Evolutionary conservation across 805 yeast species (phyloP), one percentile per base, ranked within the genome.

Genomic region (Candida nitratophila): DNA sequence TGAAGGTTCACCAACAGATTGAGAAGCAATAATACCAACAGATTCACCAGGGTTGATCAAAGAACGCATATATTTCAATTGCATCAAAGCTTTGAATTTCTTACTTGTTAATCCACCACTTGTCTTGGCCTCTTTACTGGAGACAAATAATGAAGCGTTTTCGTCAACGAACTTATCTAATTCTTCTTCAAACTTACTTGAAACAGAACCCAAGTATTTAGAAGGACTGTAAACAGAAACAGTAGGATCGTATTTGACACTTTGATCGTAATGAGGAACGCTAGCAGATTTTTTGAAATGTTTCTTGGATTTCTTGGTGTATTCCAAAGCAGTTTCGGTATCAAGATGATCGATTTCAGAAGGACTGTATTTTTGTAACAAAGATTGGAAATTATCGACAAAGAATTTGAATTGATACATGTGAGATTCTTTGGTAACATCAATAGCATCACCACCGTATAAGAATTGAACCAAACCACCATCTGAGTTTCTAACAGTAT

Each of bases 1-100:
- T 4, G 97, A 88, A 42, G 99, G 99, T 68, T 93, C 99, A 69
- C 99, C 99, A 64, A 93, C 83, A 44, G 97, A 89, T 69, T 93
- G 98, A 20, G 97, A 85, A 8, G 99, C 99, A 69, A 95, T 83
- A 59, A 93, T 90, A 69, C 99, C 99, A 44, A 93, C 98, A 42
- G 96, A 81, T 66, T 93, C 99, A 63, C 99, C 99, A 4, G 99
- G 98, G 57, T 88, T 79, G 44, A 93, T 82, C 52, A 90, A 72
- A 11, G 98, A 89, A 59, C 95, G 84, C 96, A 91, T 93, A 68
- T 93, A 93, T 69, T 95, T 95, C 71, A 93, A 76, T 70, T 91
- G 97, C 99, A 95, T 95, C 60, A 93, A 75, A 3, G 96, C 95
- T 65, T 86, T 80, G 79, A 95, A 95, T 63, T 85, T 86, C 80